These are phyloP conservation scores for Coelastrella sp. DNA, from an alignment of 139 green algal genomes.

Conservation along the genomic window DNA sequence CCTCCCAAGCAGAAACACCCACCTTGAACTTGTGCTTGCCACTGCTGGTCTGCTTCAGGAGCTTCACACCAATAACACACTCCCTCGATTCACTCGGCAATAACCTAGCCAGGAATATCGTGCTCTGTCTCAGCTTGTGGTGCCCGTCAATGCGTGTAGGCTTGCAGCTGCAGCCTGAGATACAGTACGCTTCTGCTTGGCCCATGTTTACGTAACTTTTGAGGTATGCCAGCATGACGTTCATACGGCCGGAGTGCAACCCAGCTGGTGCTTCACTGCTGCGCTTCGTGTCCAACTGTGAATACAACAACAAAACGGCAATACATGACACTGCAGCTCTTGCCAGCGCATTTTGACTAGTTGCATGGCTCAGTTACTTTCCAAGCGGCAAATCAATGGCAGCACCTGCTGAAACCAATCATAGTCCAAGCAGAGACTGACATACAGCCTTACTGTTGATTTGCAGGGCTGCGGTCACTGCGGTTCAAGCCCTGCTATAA, in stretches of 20 bases:
- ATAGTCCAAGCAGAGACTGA: too few species aligned
- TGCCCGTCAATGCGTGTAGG: constrained; percentile 20
- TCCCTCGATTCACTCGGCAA: background rate
- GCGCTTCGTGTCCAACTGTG: constrained; percentile 27
- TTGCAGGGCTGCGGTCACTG: too few species aligned
- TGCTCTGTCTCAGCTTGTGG: constrained; percentile 38
- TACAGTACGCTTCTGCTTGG: constrained; percentile 23
- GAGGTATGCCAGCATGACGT: constrained; percentile 50
- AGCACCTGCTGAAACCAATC: too few species aligned
- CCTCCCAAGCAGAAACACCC: background rate
- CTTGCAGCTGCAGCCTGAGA: constrained; percentile 45
- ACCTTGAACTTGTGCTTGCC: constrained; percentile 60
- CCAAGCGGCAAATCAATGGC: too few species aligned
- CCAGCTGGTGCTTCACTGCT: background rate
- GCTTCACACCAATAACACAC: constrained; percentile 33
- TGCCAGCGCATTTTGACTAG: too few species aligned
- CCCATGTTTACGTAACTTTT: constrained; percentile 51
- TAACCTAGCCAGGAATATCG: constrained; percentile 33
- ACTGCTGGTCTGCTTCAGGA: constrained; percentile 41
- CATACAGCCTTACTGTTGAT: too few species aligned
- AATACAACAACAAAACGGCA: too few species aligned
- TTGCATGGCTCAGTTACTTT: too few species aligned
- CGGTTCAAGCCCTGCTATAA: too few species aligned
- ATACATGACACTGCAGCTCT: too few species aligned
- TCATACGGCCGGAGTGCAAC: constrained; percentile 27